Conservation (phyloP, 768 basidiomycete genomes). For the Kwoniella mangroviensis region DNA sequence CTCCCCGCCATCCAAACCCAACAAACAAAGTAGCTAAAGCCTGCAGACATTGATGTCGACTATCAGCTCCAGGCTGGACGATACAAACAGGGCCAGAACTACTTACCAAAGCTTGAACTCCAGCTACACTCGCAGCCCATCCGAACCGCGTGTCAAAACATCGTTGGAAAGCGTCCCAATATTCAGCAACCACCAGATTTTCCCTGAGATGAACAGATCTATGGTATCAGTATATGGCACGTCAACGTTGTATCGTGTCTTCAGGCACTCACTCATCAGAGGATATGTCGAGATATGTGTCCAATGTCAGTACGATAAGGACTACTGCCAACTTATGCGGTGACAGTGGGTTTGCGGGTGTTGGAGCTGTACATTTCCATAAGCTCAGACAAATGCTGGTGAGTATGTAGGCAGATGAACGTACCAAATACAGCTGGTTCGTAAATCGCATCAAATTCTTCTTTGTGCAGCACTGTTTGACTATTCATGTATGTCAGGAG, state of each 20-base stretch:
- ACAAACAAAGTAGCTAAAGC: conserved; percentile 45
- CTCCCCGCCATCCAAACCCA: conserved; percentile 50
- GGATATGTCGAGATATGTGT: conserved; percentile 43
- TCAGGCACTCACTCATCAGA: conserved; percentile 30
- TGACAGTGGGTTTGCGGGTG: conserved; percentile 46
- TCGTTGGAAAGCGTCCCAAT: conserved; percentile 46
- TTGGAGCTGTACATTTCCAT: conserved; percentile 26
- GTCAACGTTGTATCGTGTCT: background rate
- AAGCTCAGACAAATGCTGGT: no score
- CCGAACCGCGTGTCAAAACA: conserved; percentile 54
- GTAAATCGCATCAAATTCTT: conserved; percentile 46
- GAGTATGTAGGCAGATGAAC: background rate
- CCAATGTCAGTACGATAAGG: conserved; percentile 43
- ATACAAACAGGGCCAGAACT: background rate
- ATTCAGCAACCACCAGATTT: conserved; percentile 35
- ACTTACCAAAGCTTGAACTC: conserved; percentile 49
- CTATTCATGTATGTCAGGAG: background rate
- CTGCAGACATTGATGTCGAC: background rate
- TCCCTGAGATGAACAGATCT: conserved; percentile 16
- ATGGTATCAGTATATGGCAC: background rate
- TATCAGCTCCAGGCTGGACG: background rate
- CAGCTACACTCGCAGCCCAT: conserved; percentile 45
- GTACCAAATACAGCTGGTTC: conserved; percentile 45
- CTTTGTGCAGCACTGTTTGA: conserved; percentile 39
- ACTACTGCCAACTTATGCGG: conserved; percentile 53